Evolutionary conservation across 495 filamentous ascomycete genomes (phyloP), one percentile per base, ranked within the genome.

Genomic region (Hamigera avellanea): DNA sequence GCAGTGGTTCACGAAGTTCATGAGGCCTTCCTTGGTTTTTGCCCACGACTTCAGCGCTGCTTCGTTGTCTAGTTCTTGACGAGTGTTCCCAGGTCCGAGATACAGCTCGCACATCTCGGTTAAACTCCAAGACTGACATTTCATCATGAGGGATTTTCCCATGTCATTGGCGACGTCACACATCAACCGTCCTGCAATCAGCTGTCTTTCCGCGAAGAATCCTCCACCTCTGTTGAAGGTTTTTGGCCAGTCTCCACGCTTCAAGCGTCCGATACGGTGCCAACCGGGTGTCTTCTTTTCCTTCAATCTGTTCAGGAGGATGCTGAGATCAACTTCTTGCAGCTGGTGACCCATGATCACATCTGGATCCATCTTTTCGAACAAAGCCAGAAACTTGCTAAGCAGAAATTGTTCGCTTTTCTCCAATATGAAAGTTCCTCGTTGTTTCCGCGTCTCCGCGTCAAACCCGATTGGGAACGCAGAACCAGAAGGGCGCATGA

Each of bases 131-230:
- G 86, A 91, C 54, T 94, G 87, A 53, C 91, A 98, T 65, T 93
- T 93, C 42, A 75, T 82, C 87, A 94, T 96, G 33, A 89, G 75
- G 16, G 88, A 95, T 61, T 95, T 95, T 57, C 91, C 91, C 53
- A 93, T 83, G 42, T 98, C 91, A 50, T 98, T 98, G 26, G 80
- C 86, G 37, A 95, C 67, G 69, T 98, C 91, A 54, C 93, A 96
- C 33, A 95, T 69, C 35, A 98, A 66, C 42, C 91, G 78, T 30
- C 91, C 91, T 39, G 88, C 75, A 49, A 93, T 83, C 28, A 96
- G 57, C 55, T 93, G 83, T 42, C 89, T 76, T 51, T 98, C 91
- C 2, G 81, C 78, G 55, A 95, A 94, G 49, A 96, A 93, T 42
- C 84, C 87, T 12, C 83, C 81, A 18, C 83, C 75, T 49, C 81